phyloP scores from a whole-genome alignment of 2,329 filamentous ascomycete species.

The Tolypocladium amazonense region DNA sequence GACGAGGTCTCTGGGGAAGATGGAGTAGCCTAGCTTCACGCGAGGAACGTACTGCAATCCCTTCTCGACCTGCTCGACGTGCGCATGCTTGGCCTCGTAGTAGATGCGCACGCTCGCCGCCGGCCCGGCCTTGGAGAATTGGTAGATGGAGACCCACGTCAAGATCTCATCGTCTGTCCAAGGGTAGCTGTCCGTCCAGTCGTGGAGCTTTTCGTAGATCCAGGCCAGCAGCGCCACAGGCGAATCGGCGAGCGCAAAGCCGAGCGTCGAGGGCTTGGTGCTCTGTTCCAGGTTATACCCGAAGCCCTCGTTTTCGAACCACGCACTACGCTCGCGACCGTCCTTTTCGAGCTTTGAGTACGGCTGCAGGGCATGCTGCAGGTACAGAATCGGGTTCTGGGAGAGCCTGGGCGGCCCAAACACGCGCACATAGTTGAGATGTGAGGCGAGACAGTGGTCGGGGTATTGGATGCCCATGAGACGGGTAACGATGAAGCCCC shows the following conservation, averaged over 20 bases:
- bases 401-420: not conserved
- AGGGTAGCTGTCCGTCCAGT: conserved; percentile 62
- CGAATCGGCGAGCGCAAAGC: conserved; percentile 57
- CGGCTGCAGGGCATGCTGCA: not conserved
- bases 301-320: conserved; percentile 46
- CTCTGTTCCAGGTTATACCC: conserved; percentile 26
- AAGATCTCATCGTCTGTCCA: conserved; percentile 71
- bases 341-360: not conserved
- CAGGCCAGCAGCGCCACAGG: conserved; percentile 63
- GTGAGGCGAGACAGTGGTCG: conserved; percentile 37
- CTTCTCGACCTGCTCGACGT: conserved; percentile 8
- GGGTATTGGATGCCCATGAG: conserved; percentile 50
- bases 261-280: conserved; percentile 64
- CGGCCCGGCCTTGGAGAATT: conserved; percentile 58
- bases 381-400: not conserved
- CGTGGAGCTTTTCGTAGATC: conserved; percentile 68
- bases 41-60: conserved; percentile 17
- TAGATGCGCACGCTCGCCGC: conserved; percentile 61
- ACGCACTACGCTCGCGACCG: conserved; percentile 33
- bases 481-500: conserved; percentile 57
- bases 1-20: conserved; percentile 48
- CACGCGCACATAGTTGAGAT: conserved; percentile 27
- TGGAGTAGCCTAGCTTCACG: conserved; percentile 34
- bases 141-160: conserved; percentile 66
- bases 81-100: conserved; percentile 49